These are phyloP conservation scores for Prunus mongolica DNA, from an alignment of 306 rosid genomes.

Conservation along the genomic window DNA sequence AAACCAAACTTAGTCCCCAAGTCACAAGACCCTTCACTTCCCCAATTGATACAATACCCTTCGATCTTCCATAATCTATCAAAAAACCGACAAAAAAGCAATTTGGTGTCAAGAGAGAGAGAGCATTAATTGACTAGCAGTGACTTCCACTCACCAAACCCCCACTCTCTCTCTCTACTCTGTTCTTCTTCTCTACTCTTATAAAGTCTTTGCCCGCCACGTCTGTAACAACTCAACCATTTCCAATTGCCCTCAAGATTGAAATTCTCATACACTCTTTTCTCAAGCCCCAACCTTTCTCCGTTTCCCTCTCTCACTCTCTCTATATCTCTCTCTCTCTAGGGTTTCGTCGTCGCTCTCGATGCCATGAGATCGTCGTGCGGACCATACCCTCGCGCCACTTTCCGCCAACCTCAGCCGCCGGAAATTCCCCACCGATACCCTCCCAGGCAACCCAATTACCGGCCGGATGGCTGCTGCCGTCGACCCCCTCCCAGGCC, in stretches of 20 bases:
- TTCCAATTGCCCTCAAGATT: not conserved
- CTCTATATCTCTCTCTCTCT: conserved; percentile 1
- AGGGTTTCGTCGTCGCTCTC: conserved; percentile 27
- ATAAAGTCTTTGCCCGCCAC: not conserved
- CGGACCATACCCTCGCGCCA: not conserved
- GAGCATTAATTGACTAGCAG: not conserved
- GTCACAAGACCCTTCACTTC: not conserved
- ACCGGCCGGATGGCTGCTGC: conserved; percentile 2
- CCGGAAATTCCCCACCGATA: conserved; percentile 5
- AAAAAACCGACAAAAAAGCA: not conserved
- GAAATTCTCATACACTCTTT: not conserved
- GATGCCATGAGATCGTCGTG: conserved; percentile 39
- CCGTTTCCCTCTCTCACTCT: not conserved
- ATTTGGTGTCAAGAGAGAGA: not conserved
- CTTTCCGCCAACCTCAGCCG: conserved; percentile 5
- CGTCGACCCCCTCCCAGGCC: not conserved
- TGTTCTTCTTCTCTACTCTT: not conserved
- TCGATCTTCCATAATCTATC: not conserved
- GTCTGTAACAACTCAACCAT: not conserved
- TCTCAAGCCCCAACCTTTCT: not conserved
- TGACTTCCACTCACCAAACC: not conserved
- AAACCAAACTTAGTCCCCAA: not conserved
- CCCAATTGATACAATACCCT: not conserved
- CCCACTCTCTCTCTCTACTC: too few relatives aligned
- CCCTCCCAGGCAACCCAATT: not conserved